Conservation (phyloP, 1,284 basidiomycete species). For the Microbotryum intermedium region DNA sequence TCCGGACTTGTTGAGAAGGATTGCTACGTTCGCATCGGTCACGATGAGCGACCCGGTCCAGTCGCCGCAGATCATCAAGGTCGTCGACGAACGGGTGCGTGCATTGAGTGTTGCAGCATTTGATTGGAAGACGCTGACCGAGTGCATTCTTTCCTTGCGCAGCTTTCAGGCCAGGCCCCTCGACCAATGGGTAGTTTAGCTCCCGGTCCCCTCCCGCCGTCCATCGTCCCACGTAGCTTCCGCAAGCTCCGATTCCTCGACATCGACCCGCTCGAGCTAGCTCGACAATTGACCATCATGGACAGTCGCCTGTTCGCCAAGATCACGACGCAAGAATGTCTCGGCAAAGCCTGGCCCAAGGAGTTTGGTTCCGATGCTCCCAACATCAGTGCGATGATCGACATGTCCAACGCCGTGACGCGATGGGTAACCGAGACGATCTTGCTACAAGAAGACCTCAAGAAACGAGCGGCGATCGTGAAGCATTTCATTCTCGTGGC, state of each 20-base stretch:
- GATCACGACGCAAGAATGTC: conserved; percentile 84
- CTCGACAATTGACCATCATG: conserved; percentile 86
- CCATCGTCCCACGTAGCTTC: conserved; percentile 63
- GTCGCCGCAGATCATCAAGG: conserved; percentile 37
- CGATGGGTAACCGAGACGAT: conserved; percentile 93
- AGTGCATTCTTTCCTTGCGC: not conserved
- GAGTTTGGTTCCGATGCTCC: conserved; percentile 42
- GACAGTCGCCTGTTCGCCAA: conserved; percentile 80
- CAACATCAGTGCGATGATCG: conserved; percentile 82
- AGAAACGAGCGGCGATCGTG: conserved; percentile 67
- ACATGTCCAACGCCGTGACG: conserved; percentile 84
- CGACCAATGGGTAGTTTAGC: conserved; percentile 34
- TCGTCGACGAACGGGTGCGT: conserved; percentile 39
- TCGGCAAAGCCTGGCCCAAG: conserved; percentile 48
- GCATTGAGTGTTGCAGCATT: no score
- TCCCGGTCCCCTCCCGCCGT: conserved; percentile 49
- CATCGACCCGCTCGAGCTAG: conserved; percentile 82
- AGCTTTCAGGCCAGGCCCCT: conserved; percentile 30
- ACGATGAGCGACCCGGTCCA: conserved; percentile 36
- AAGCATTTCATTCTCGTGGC: conserved; percentile 91
- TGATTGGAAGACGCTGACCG: no score
- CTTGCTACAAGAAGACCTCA: conserved; percentile 73
- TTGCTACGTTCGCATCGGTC: conserved; percentile 37
- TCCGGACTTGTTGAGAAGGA: conserved; percentile 32
- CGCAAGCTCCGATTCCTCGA: conserved; percentile 78